Evolutionary conservation across 2,329 filamentous ascomycete species (phyloP), one percentile per base, ranked within the genome.

Genomic region (Xenoacremonium recifei): DNA sequence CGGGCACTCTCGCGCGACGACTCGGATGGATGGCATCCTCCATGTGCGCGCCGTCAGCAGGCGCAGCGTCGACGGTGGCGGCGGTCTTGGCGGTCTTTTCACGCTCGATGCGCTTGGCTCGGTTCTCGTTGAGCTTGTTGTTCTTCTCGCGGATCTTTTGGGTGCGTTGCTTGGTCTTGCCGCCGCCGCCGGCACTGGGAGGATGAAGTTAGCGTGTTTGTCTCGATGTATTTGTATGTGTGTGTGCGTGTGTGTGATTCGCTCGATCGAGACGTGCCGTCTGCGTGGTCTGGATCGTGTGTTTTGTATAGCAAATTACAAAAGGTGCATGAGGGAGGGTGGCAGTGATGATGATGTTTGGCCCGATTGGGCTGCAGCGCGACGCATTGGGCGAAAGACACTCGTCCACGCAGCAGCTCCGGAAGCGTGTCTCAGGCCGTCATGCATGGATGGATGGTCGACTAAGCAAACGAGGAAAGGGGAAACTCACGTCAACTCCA

Each of bases 111-210:
- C 76, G 65, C 52, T 74, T 68, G 34, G 65, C 59, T 31, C 77
- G 70, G 65, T 79, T 75, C 58, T 87, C 89, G 53, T 88, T 80
- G 37, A 96, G 76, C 69, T 91, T 92, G 58, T 79, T 73, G 70
- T 97, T 96, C 79, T 96, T 96, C 44, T 77, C 77, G 58, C 80
- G 76, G 64, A 97, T 89, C 71, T 91, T 93, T 44, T 84, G 77
- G 60, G 79, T 81, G 50, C 92, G 77, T 42, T 75, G 69, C 50
- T 82, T 75, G 34, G 81, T 88, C 64, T 90, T 95, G 48, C 84
- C 85, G 46, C 92, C 92, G 30, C 91, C 91, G 38, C 91, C 91
- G 45, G 87, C 91, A 53, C 85, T 89, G 50, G 13, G 7, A 7
- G 23, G 23, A 27, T n/a, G n/a, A n/a, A 21, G 19, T 19, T 11